Evolutionary conservation across 2,329 filamentous ascomycete genomes (phyloP), one percentile per base, ranked within the genome.

Genomic region (Myriosclerotinia curreyana): DNA sequence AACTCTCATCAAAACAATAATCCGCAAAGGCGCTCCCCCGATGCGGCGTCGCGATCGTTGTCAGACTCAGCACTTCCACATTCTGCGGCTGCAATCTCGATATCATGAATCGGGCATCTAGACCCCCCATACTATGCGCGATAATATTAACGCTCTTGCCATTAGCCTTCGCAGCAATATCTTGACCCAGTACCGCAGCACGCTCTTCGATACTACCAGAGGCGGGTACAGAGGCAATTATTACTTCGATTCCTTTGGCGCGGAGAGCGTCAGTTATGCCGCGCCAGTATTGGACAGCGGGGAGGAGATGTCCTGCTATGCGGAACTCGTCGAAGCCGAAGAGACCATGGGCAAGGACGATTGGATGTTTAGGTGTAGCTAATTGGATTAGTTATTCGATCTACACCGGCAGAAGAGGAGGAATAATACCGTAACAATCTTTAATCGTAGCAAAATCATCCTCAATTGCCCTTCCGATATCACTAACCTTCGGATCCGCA

Each of bases 71-170:
- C 53, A 82, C 82, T 77, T 75, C 81, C 75, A 75, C 74, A 31
- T 75, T 73, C 3, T 73, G 68, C 2, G 82, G 82, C 50, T 76
- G 76, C 15, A 87, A 77, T 59, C 79, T 78, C 28, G 84, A 83
- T 61, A 88, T 83, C 84, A 88, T 86, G 74, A 86, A 86, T 53
- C 86, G 79, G 12, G 85, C 82, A 72, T 88, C 86, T 4, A 89
- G 78, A 2, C 86, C 86, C 55, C 86, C 85, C 85, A 87, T 87
- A 69, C 81, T 84, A 76, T 92, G 89, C 49, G 85, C 85, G 25
- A 92, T 81, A 65, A 96, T 90, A 73, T 91, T 91, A 68, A 96
- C 91, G 59, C 87, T 84, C 66, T 76, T 78, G 22, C 79, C 79
- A 28, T 74, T 69, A 1, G 81, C 79, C 61, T 71, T 75, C 28